Conservation (phyloP, 129 eudicot species). For the Pseudognaphalium luteoalbum region DNA sequence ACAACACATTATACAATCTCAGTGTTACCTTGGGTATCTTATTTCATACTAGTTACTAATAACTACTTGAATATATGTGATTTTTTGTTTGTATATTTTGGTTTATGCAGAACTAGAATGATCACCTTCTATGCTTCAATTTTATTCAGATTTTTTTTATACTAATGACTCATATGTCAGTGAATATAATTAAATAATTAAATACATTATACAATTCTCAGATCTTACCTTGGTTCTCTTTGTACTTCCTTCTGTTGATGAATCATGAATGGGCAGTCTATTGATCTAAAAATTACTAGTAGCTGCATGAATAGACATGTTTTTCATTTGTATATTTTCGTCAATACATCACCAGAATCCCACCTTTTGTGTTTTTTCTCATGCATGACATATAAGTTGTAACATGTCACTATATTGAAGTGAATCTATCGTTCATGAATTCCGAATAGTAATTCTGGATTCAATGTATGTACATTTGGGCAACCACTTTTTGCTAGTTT, state of each 20-base stretch:
- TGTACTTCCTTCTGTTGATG: not conserved
- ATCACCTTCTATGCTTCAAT: too few relatives aligned
- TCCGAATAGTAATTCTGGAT: not conserved
- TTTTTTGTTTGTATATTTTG: too few relatives aligned
- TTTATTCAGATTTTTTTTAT: too few relatives aligned
- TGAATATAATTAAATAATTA: not conserved
- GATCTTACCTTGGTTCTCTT: not conserved
- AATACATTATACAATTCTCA: not conserved
- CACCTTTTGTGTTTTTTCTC: not conserved
- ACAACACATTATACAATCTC: not conserved
- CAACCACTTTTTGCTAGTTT: not conserved
- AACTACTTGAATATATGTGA: too few relatives aligned
- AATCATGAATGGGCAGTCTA: not conserved
- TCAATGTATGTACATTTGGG: not conserved
- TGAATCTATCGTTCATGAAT: not conserved
- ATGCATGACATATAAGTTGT: not conserved
- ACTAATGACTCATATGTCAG: not conserved
- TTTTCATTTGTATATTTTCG: not conserved
- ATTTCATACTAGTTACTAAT: too few relatives aligned
- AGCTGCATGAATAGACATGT: not conserved
- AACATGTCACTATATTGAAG: not conserved
- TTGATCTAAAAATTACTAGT: not conserved
- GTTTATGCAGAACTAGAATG: too few relatives aligned
- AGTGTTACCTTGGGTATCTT: too few relatives aligned
- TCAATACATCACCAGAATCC: not conserved